These are phyloP conservation scores for Xylaria sp. DNA, from an alignment of 2,329 filamentous ascomycete species.

Conservation along the genomic window DNA sequence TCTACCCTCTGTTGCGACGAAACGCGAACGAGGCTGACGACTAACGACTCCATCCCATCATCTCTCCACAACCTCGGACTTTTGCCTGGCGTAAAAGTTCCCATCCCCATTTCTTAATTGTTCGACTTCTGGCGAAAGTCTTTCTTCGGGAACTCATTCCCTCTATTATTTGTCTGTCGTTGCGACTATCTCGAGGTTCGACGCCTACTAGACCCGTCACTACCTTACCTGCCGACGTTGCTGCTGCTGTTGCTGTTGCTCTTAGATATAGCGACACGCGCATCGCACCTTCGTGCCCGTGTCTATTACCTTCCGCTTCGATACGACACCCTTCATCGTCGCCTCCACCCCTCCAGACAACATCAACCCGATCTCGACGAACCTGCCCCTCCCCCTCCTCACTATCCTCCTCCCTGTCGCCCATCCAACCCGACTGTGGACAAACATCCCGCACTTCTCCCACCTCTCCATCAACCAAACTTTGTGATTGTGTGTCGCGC, in stretches of 20 bases:
- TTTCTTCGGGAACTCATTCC: not conserved
- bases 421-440: constrained; percentile 18
- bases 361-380: not conserved
- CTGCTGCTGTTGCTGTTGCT: not conserved
- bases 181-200: not conserved
- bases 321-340: not conserved
- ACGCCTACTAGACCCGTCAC: not conserved
- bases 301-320: not conserved
- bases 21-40: constrained; percentile 32
- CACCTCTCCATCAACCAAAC: constrained; percentile 1
- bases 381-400: constrained; percentile 13
- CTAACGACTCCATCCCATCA: constrained; percentile 18
- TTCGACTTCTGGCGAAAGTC: constrained; percentile 2
- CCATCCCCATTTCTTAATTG: not conserved
- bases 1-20: constrained; percentile 23
- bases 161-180: constrained; percentile 2
- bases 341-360: not conserved
- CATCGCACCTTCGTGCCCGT: not conserved
- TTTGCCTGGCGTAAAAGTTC: constrained; percentile 45
- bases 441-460: not conserved
- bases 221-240: not conserved
- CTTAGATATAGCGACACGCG: not conserved
- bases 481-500: constrained; percentile 6
- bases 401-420: too few relatives aligned
- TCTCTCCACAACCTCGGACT: constrained; percentile 22